These are phyloP conservation scores for Nymphaea thermarum DNA, from an alignment of 164 flowering plant species.

Conservation along the genomic window DNA sequence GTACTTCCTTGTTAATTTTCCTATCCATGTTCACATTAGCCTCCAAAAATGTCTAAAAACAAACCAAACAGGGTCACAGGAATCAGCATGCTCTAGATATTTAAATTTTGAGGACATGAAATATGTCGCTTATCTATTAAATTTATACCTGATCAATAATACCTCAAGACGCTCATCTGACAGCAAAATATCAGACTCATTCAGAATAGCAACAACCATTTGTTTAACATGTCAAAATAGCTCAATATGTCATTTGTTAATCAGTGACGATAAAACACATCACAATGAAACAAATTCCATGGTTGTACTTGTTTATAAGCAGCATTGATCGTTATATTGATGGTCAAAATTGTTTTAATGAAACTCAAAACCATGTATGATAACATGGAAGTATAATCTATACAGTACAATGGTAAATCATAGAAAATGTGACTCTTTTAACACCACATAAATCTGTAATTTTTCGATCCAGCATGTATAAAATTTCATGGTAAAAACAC, in stretches of 20 bases:
- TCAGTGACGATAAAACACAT: no score
- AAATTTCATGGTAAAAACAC: no score
- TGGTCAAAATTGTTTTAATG: no score
- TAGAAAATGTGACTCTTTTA: no score
- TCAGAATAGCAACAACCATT: conserved; percentile 68
- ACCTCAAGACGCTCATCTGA: conserved; percentile 67
- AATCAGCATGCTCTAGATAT: neutral
- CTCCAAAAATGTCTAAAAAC: conserved; percentile 70
- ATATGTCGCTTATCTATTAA: neutral
- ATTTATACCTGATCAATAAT: conserved; percentile 51
- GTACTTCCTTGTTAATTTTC: conserved; percentile 55
- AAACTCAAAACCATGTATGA: no score
- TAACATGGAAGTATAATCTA: no score
- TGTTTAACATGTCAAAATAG: conserved; percentile 53
- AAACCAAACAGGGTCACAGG: neutral
- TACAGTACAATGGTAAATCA: no score
- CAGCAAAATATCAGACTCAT: conserved; percentile 51
- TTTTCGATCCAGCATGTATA: no score
- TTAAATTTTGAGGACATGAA: neutral
- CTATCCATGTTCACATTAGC: conserved; percentile 74
- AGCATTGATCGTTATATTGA: no score
- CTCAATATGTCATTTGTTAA: neutral
- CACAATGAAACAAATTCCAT: no score
- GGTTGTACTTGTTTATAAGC: no score
- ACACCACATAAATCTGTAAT: no score